Evolutionary conservation across 352 stramenopile genomes (phyloP).

Genomic region (Pythium diclinum): DNA sequence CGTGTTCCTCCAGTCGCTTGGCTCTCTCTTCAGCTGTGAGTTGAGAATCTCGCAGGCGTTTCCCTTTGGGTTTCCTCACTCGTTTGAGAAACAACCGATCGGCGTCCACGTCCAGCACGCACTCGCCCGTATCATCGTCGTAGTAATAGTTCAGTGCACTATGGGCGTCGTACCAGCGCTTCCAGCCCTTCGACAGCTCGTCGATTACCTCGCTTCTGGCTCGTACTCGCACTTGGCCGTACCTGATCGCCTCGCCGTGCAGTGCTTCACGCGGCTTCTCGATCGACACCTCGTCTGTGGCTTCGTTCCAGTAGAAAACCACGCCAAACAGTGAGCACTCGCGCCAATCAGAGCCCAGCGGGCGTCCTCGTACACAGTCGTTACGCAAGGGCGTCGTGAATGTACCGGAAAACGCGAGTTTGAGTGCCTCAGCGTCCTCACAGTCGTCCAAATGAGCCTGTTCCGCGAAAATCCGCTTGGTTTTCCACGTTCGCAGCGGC

Average conservation of each 20-base stretch:
- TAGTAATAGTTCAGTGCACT: constrained; percentile 66
- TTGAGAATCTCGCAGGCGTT: constrained; percentile 21
- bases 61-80: constrained; percentile 24
- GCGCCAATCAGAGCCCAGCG: constrained; percentile 41
- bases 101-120: constrained; percentile 51
- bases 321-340: constrained; percentile 49
- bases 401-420: constrained; percentile 44
- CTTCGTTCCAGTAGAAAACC: constrained; percentile 51
- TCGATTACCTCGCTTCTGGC: constrained; percentile 66
- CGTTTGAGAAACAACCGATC: constrained; percentile 35
- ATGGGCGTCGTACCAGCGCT: constrained; percentile 52
- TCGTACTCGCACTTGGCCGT: constrained; percentile 49
- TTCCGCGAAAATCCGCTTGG: constrained; percentile 52
- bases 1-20: constrained; percentile 48
- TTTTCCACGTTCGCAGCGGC: constrained; percentile 40
- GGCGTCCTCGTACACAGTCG: constrained; percentile 40
- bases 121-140: constrained; percentile 60
- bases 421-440: constrained; percentile 39
- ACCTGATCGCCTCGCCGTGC: constrained; percentile 45
- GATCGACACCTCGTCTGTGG: constrained; percentile 34
- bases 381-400: constrained; percentile 32
- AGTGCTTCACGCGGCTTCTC: constrained; percentile 59
- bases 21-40: constrained; percentile 24
- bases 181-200: constrained; percentile 38
- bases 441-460: constrained; percentile 47